Percentiles rank a stretch among this genome's conserved stretches.
These are phyloP conservation scores for Trametes pubescens DNA, from an alignment of 1,284 basidiomycete species.

Conservation along the genomic window DNA sequence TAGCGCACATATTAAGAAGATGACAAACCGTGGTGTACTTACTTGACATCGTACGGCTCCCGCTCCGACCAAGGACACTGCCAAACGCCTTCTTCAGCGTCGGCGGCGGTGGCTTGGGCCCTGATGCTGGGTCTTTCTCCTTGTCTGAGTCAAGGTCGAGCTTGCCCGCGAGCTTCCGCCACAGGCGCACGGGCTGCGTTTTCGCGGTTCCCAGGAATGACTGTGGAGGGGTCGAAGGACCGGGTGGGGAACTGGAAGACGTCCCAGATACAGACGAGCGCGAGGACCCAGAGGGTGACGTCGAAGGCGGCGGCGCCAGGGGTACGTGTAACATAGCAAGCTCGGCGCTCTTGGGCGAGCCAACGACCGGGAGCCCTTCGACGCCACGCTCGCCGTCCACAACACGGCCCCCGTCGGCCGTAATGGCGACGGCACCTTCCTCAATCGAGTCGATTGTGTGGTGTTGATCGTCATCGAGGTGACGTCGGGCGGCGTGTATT, in stretches of 20 bases:
- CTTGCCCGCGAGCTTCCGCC: conserved; percentile 33
- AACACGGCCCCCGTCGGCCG: conserved; percentile 6
- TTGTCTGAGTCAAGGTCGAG: conserved; percentile 27
- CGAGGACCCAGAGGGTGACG: conserved; percentile 30
- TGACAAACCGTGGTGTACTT: conserved; percentile 2
- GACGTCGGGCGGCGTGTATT: conserved; percentile 20
- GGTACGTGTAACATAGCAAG: conserved; percentile 18
- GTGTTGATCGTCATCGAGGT: conserved; percentile 26
- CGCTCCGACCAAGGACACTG: conserved; percentile 28
- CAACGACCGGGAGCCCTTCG: conserved; percentile 16
- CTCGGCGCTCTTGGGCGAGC: conserved; percentile 12
- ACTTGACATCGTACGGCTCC: conserved; percentile 30
- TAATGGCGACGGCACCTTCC: conserved; percentile 20
- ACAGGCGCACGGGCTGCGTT: conserved; percentile 25
- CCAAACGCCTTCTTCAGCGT: conserved; percentile 31
- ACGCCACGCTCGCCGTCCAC: not conserved
- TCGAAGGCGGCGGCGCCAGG: conserved; percentile 23
- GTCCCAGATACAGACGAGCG: conserved; percentile 27
- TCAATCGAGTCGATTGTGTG: conserved; percentile 27
- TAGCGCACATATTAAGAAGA: not conserved
- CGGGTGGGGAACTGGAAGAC: conserved; percentile 25
- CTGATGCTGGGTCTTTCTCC: conserved; percentile 9
- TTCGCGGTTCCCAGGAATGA: conserved; percentile 19
- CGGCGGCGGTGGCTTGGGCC: conserved; percentile 11
- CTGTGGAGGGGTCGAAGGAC: conserved; percentile 23